A percentile compares a stretch with the other conserved stretches of the same genome.
phyloP scores from a whole-genome alignment of 805 yeast genomes.

The Barnettozyma botsteinii region DNA sequence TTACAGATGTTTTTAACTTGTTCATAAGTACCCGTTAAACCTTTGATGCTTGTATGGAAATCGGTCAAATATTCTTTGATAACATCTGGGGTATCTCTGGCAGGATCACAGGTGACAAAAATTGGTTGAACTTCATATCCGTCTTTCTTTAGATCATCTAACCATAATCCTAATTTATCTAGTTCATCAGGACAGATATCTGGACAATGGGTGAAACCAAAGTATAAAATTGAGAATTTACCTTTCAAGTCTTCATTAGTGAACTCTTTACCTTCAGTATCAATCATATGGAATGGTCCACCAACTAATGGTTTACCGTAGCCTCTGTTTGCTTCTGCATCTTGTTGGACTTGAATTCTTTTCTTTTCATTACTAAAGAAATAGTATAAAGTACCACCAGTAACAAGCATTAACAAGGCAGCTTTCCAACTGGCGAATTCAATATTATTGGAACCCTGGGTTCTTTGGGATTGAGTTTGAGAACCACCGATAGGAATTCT shows the following conservation, averaged over 20 bases:
- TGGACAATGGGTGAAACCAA: conserved; percentile 97
- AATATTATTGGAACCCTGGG: conserved; percentile 40
- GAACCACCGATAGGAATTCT: conserved; percentile 73
- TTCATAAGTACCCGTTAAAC: conserved; percentile 88
- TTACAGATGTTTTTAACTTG: conserved; percentile 82
- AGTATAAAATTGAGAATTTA: conserved; percentile 80
- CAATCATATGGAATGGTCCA: conserved; percentile 75
- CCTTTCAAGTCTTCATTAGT: conserved; percentile 74
- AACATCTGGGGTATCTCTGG: conserved; percentile 85
- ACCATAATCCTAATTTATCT: conserved; percentile 75
- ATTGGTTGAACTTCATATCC: conserved; percentile 70
- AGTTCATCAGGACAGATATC: conserved; percentile 98
- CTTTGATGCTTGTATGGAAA: conserved; percentile 85
- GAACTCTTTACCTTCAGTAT: conserved; percentile 64
- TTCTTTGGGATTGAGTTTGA: conserved; percentile 25
- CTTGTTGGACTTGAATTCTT: conserved; percentile 64
- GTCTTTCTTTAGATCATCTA: conserved; percentile 52
- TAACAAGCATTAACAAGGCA: conserved; percentile 53
- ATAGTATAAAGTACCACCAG: conserved; percentile 68
- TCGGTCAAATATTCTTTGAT: conserved; percentile 77
- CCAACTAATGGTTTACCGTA: conserved; percentile 91
- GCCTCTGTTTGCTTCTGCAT: conserved; percentile 81
- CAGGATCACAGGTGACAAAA: conserved; percentile 96
- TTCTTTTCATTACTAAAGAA: conserved; percentile 74
- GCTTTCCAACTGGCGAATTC: conserved; percentile 88